phyloP scores from a whole-genome alignment of 2,329 filamentous ascomycete species.

The Byssochlamys sp. region DNA sequence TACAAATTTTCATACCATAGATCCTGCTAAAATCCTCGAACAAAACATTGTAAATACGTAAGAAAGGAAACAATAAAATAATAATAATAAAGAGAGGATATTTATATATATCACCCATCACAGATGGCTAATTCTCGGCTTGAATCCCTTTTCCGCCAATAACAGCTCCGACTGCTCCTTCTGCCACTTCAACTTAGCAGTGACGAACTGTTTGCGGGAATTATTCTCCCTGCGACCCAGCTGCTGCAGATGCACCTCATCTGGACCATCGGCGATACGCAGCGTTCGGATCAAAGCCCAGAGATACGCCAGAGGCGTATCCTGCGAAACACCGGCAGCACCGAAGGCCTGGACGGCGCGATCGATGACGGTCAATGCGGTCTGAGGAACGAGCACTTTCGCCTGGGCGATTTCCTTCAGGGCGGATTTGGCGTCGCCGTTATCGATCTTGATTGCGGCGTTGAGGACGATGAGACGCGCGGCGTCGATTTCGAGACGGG shows the following conservation, averaged over 20 bases:
- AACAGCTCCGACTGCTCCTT: conserved; percentile 28
- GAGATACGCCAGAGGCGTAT: conserved; percentile 79
- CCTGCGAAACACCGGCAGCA: conserved; percentile 81
- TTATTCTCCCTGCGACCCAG: conserved; percentile 48
- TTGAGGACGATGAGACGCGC: conserved; percentile 85
- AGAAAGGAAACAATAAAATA: neutral
- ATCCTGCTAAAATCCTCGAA: neutral
- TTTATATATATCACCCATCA: conserved; percentile 7
- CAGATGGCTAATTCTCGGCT: conserved; percentile 23
- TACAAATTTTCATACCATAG: no score
- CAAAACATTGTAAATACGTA: neutral
- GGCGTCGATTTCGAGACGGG: conserved; percentile 85
- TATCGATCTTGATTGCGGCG: conserved; percentile 89
- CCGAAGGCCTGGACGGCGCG: conserved; percentile 88
- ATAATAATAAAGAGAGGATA: neutral
- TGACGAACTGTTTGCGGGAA: conserved; percentile 35
- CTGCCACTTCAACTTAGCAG: conserved; percentile 36
- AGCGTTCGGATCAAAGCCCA: conserved; percentile 74
- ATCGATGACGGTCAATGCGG: conserved; percentile 79
- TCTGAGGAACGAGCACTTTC: conserved; percentile 80
- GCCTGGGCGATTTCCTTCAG: conserved; percentile 90
- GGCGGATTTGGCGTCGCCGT: conserved; percentile 75
- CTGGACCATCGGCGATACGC: conserved; percentile 81
- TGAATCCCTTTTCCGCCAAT: conserved; percentile 28
- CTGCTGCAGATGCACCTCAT: conserved; percentile 75